Evolutionary conservation across 2,329 filamentous ascomycete species (phyloP), one percentile per base, ranked within the genome.

Genomic region (Calonectria hawksworthii): DNA sequence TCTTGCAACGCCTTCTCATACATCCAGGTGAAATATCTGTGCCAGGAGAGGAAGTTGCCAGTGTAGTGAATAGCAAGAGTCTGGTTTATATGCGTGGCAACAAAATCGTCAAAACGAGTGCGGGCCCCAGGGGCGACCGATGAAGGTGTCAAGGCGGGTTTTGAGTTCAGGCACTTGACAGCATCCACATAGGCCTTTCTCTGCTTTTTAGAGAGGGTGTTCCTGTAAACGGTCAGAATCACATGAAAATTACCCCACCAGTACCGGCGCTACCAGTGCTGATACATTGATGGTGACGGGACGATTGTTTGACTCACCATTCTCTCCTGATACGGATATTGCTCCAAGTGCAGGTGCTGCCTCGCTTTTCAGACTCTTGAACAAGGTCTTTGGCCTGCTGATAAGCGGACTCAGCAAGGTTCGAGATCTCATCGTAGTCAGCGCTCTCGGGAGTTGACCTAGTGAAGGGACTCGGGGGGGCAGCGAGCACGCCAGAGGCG

Each of bases 21-120:
- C 1, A 79, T 34, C 81, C 80, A 84, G 30, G 79, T 83, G 28
- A 82, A 85, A 61, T 83, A 83, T 3, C 83, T 65, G 38, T 85
- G 83, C 80, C 83, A 84, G 1, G 77, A 59, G 13, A 84, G 74
- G 34, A 84, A 84, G 52, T 79, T 82, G 0, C 82, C 82, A 82
- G 79, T 86, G 69, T 81, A 83, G 76, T 90, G 89, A 23, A 90
- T 88, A 1, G 65, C 68, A 13, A 83, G 74, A 0, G 89, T 89
- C 74, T 87, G 84, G 68, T 88, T 86, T 72, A 91, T 86, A 74
- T 91, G 89, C 0, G 85, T 83, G 7, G 86, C 88, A 8, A 89
- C 83, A 54, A 87, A 90, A 73, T 91, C 89, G 77, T 91, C 89
- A 72, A 86, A 90, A 71, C 88, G 74, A 4, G 83, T 86, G 72